Evolutionary conservation across 2,329 filamentous ascomycete genomes (phyloP), one percentile per base, ranked within the genome.

Genomic region (Paecilomyces sp.): DNA sequence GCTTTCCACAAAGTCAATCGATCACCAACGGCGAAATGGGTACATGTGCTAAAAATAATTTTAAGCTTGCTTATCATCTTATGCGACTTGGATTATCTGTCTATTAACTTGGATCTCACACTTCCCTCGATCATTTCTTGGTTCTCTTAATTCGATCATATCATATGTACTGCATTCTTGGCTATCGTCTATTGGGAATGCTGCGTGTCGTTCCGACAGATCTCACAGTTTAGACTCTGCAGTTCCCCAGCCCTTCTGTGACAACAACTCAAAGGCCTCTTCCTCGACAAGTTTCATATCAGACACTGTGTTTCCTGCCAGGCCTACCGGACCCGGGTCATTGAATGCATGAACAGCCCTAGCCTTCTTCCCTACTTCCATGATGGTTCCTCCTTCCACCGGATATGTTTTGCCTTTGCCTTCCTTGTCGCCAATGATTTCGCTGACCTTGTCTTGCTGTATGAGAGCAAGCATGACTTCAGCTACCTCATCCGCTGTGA

Each of bases 401-500:
- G 61, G 64, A 56, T 72, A 74, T 51, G 69, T 67, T 6, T 59
- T 64, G 1, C 68, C 72, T 24, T 63, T 63, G n/a, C 69, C 69
- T 9, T 65, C 64, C 36, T 65, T 66, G 60, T 74, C 68, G 2
- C 72, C 72, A 56, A 72, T 74, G 24, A 67, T 70, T 60, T 72
- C 68, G 59, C 70, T 70, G 24, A 78, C 71, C 31, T 76, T 73
- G 3, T 78, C 72, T 54, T 83, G 80, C 62, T 83, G 80, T 41
- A 85, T 71, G 59, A 83, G 79, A 47, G 78, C 75, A 59, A 85
- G 62, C 84, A 87, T 86, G 2, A 81, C 82, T 51, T 80, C 76
- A 0, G 83, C 84, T 0, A 87, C 84, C 64, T 86, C 82, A 64
- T 86, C 83, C 0, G 84, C 77, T n/a, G 79, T 82, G 13, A 85